Evolutionary conservation across 78 protist species (phyloP).

Genomic region (slime mould (Dictyostelium discoideum)): DNA sequence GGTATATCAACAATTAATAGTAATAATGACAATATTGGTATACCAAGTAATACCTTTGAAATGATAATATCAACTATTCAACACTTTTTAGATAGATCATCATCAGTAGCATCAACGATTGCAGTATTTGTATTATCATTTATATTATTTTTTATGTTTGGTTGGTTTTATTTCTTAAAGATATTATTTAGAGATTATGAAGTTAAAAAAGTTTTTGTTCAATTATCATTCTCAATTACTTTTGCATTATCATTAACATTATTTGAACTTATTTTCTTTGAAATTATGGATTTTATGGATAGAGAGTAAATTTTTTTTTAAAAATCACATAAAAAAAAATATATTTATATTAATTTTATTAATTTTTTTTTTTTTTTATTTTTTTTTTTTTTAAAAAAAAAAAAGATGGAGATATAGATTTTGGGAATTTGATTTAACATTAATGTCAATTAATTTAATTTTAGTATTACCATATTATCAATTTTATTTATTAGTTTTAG

Average conservation of each 20-base stretch:
- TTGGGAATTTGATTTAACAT: slow-evolving; percentile 74
- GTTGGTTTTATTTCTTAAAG: slow-evolving; percentile 79
- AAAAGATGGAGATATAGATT: slow-evolving; percentile 76
- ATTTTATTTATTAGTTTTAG: slow-evolving; percentile 45
- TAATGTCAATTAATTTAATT: slow-evolving; percentile 63
- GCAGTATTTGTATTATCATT: slow-evolving; percentile 44
- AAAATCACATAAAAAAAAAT: too few species aligned
- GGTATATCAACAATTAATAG: neutral
- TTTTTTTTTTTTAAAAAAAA: neutral
- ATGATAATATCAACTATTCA: neutral
- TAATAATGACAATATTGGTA: neutral
- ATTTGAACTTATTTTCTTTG: slow-evolving; percentile 92
- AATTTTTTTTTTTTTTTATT: too few species aligned
- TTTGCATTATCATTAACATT: slow-evolving; percentile 87
- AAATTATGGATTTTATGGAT: slow-evolving; percentile 86
- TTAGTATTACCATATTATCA: slow-evolving; percentile 82
- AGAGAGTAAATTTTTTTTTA: slow-evolving; percentile 23
- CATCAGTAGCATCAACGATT: neutral
- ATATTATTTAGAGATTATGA: slow-evolving; percentile 80
- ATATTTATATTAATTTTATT: too few species aligned
- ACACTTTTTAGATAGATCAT: neutral
- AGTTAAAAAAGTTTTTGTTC: slow-evolving; percentile 75
- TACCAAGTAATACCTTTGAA: neutral
- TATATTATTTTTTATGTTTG: slow-evolving; percentile 63
- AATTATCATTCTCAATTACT: slow-evolving; percentile 69